Conservation (phyloP, 805 yeast species). For the Saccharomycopsis selenospora region DNA sequence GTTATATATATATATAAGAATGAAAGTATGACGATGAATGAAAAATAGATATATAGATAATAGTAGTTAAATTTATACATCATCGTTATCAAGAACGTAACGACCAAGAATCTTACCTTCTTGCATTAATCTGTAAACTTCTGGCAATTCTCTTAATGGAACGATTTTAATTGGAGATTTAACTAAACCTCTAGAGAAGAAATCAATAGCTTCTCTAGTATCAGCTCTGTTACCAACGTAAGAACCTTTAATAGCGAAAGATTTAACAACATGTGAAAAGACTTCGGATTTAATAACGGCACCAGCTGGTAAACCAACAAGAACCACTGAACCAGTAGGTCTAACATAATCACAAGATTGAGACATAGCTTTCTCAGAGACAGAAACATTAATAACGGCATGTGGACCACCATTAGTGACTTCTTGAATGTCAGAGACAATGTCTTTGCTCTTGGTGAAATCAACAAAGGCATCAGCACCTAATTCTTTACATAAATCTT, state of each 20-base stretch:
- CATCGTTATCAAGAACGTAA: conserved; percentile 59
- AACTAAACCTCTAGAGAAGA: conserved; percentile 60
- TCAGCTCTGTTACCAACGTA: conserved; percentile 87
- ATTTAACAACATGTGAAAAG: conserved; percentile 63
- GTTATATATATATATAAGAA: not conserved
- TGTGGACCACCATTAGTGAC: conserved; percentile 68
- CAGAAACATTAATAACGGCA: conserved; percentile 69
- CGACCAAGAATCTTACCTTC: conserved; percentile 65
- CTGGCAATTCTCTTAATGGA: conserved; percentile 47
- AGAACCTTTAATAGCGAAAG: conserved; percentile 66
- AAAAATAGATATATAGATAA: no score
- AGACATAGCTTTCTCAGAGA: conserved; percentile 55
- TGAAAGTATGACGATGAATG: not conserved
- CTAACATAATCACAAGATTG: conserved; percentile 51
- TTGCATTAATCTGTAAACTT: conserved; percentile 49
- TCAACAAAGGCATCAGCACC: conserved; percentile 53
- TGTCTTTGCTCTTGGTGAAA: conserved; percentile 43
- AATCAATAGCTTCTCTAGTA: conserved; percentile 65
- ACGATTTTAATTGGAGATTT: conserved; percentile 54
- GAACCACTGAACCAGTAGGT: conserved; percentile 60
- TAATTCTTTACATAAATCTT: conserved; percentile 35
- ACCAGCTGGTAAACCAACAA: conserved; percentile 72
- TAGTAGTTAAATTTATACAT: conserved; percentile 7
- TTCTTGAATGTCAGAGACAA: conserved; percentile 43
- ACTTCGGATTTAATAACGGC: conserved; percentile 62